Conservation (phyloP, 768 basidiomycete genomes). For the Pseudohyphozyma bogoriensis region DNA sequence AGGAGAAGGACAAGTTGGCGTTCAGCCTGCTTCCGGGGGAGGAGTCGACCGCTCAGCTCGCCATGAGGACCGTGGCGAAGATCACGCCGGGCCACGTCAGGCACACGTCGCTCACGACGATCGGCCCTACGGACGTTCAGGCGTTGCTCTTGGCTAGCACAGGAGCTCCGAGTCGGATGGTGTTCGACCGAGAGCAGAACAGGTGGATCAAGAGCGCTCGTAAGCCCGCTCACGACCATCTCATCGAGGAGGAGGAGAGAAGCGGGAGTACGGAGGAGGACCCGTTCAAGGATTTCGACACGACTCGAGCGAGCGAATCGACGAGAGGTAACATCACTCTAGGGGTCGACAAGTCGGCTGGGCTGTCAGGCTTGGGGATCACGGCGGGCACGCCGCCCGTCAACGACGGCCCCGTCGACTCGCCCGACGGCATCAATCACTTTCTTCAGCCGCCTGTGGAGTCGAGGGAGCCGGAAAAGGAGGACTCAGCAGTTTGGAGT, state of each 20-base stretch:
- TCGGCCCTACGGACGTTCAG: slow-evolving; percentile 36
- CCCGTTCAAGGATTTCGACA: slow-evolving; percentile 18
- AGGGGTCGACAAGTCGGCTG: neutral
- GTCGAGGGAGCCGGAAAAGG: slow-evolving; percentile 37
- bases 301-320: neutral
- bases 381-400: slow-evolving; percentile 17
- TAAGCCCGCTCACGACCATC: neutral
- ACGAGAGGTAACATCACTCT: neutral
- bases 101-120: slow-evolving; percentile 33
- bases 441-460: slow-evolving; percentile 31
- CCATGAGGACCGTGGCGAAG: neutral
- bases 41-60: neutral
- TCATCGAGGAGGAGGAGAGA: slow-evolving; percentile 28
- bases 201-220: slow-evolving; percentile 36
- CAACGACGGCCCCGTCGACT: too few species aligned
- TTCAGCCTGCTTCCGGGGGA: too few species aligned
- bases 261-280: slow-evolving; percentile 15
- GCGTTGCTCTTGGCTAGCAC: slow-evolving; percentile 31
- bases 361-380: slow-evolving; percentile 23
- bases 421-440: neutral
- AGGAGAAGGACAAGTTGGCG: neutral
- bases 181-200: slow-evolving; percentile 35
- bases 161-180: slow-evolving; percentile 36
- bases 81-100: neutral
- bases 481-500: slow-evolving; percentile 34